phyloP scores from a whole-genome alignment of 1,139 yeast species.

The Geotrichum carabidarum region DNA sequence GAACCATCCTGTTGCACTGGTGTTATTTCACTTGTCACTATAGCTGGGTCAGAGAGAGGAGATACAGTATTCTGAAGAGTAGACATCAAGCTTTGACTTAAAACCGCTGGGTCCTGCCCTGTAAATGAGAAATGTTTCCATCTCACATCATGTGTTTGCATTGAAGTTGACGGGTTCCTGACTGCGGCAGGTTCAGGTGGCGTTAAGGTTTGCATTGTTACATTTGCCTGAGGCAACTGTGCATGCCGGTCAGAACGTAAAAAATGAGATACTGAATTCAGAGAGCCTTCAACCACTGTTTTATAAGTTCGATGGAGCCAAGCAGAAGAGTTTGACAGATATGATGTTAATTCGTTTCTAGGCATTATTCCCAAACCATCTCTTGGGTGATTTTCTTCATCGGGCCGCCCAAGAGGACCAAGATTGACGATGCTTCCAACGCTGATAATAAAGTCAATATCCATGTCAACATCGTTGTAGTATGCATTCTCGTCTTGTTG shows the following conservation, averaged over 20 bases:
- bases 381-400: not conserved
- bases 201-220: not conserved
- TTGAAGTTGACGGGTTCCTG: not conserved
- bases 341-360: not conserved
- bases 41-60: no score
- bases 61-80: no score
- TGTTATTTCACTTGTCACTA: no score
- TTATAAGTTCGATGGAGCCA: not conserved
- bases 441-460: slow-evolving; percentile 12
- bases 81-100: not conserved
- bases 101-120: not conserved
- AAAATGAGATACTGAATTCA: not conserved
- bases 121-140: slow-evolving; percentile 1
- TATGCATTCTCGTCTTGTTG: not conserved
- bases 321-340: not conserved
- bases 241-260: not conserved
- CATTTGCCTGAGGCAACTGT: not conserved
- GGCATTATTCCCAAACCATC: not conserved
- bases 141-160: not conserved
- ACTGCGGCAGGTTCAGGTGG: not conserved
- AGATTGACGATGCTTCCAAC: not conserved
- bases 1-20: no score
- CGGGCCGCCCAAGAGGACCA: not conserved
- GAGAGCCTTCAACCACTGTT: not conserved
- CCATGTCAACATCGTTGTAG: slow-evolving; percentile 2